Conservation (phyloP, 2,329 filamentous ascomycete species). For the Cercospora sp. region DNA sequence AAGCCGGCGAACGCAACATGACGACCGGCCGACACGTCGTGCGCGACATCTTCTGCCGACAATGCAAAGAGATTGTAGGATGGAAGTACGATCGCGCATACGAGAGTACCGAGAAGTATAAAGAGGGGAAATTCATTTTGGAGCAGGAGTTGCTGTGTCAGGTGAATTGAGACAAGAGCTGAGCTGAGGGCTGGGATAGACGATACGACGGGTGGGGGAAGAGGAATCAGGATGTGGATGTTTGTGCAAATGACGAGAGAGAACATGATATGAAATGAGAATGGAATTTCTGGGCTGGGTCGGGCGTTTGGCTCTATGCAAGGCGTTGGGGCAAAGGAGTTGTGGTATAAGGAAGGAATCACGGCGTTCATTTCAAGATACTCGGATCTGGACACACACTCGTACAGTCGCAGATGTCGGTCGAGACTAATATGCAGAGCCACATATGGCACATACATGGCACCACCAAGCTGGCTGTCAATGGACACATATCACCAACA, state of each 20-base stretch:
- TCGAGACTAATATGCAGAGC: neutral
- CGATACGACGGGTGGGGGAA: no score
- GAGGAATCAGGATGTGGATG: neutral
- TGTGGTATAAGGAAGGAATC: neutral
- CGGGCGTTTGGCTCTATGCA: neutral
- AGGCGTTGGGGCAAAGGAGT: neutral
- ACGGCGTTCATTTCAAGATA: neutral
- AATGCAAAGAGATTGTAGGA: constrained; percentile 89
- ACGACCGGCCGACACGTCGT: constrained; percentile 94
- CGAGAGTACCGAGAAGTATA: constrained; percentile 91
- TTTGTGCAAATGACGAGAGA: neutral
- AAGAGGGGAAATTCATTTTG: constrained; percentile 97
- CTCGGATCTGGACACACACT: neutral
- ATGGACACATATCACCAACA: neutral
- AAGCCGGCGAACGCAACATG: constrained; percentile 95
- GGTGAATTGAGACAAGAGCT: constrained; percentile 53
- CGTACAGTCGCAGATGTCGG: neutral
- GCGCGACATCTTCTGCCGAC: constrained; percentile 84
- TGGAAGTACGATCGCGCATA: constrained; percentile 99
- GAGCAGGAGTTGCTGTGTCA: constrained; percentile 86
- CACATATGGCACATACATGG: neutral
- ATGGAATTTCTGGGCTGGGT: neutral
- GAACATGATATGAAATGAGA: neutral
- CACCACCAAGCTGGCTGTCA: neutral
- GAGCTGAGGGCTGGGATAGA: neutral